Evolutionary conservation across 202 grass and related monocot genomes (phyloP).

Genomic region (Schoenoplectus tabernaemontani): DNA sequence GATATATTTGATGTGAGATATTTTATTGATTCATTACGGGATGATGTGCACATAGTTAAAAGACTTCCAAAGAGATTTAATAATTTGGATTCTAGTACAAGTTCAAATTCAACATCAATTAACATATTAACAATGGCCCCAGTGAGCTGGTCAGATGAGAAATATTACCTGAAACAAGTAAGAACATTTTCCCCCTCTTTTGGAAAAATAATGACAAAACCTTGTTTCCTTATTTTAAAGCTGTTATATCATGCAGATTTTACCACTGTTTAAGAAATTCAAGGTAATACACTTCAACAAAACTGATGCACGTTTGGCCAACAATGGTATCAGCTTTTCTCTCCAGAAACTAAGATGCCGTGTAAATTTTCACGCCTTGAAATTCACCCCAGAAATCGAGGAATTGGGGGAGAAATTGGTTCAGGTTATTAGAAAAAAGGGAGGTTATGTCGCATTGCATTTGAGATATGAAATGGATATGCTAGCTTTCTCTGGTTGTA

Average conservation of each 20-base stretch:
- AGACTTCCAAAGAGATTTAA: conserved; percentile 70
- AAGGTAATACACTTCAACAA: conserved; percentile 90
- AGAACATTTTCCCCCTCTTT: conserved; percentile 20
- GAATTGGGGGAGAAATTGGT: conserved; percentile 61
- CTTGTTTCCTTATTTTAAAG: conserved; percentile 10
- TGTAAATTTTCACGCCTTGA: conserved; percentile 82
- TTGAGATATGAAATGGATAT: too few species aligned
- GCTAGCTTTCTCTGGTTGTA: conserved; percentile 97
- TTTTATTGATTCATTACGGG: conserved; percentile 80
- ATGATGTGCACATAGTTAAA: conserved; percentile 74
- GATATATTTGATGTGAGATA: conserved; percentile 93
- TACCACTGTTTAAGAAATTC: conserved; percentile 80
- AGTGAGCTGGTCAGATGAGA: conserved; percentile 97
- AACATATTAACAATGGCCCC: conserved; percentile 54
- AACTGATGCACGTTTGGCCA: conserved; percentile 93
- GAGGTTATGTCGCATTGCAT: conserved; percentile 79
- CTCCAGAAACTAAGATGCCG: conserved; percentile 85
- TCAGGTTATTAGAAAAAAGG: conserved; percentile 44
- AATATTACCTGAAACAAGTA: conserved; percentile 95
- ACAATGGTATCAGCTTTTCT: conserved; percentile 61
- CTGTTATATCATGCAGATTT: conserved; percentile 53
- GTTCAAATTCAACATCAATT: background rate
- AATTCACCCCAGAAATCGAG: conserved; percentile 81
- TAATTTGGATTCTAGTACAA: conserved; percentile 19
- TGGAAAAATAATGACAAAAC: background rate